A percentile compares a stretch with the other conserved stretches of the same genome.
phyloP scores from a whole-genome alignment of 139 green algal species.

The Eudorina sp. region DNA sequence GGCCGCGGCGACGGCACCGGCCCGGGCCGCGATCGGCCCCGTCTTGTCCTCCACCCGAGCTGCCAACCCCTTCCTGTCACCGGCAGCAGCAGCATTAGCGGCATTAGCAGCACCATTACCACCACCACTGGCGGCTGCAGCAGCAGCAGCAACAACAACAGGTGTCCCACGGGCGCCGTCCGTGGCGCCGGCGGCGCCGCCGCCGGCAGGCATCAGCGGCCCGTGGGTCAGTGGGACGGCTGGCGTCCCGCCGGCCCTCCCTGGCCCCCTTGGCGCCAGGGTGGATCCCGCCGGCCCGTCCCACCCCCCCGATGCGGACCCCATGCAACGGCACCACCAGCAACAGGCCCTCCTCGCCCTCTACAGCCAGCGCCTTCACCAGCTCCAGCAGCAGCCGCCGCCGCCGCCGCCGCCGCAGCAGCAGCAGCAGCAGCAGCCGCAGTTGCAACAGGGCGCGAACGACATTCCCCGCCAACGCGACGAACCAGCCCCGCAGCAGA shows the following conservation, averaged over 20 bases:
- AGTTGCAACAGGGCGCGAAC: not conserved
- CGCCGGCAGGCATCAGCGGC: not conserved
- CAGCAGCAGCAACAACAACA: not conserved
- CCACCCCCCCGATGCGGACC: not conserved
- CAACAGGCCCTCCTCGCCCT: not conserved
- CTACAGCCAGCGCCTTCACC: not conserved
- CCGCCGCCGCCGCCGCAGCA: not conserved
- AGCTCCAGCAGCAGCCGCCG: not conserved
- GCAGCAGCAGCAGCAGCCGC: not conserved
- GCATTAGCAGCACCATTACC: no score
- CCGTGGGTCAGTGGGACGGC: not conserved
- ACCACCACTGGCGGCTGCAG: no score
- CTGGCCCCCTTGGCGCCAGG: no score
- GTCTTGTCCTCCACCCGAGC: no score
- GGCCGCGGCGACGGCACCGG: no score
- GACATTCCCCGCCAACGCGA: no score
- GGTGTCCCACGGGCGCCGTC: not conserved
- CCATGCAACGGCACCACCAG: not conserved
- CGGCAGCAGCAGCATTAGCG: no score
- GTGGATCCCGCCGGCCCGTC: not conserved
- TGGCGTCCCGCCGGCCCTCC: no score
- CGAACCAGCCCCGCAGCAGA: not conserved
- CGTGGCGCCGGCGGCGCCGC: not conserved
- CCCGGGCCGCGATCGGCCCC: no score
- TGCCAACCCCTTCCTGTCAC: no score